Conservation (phyloP, 148 eudicot species). For the Rhododendron simsii region DNA sequence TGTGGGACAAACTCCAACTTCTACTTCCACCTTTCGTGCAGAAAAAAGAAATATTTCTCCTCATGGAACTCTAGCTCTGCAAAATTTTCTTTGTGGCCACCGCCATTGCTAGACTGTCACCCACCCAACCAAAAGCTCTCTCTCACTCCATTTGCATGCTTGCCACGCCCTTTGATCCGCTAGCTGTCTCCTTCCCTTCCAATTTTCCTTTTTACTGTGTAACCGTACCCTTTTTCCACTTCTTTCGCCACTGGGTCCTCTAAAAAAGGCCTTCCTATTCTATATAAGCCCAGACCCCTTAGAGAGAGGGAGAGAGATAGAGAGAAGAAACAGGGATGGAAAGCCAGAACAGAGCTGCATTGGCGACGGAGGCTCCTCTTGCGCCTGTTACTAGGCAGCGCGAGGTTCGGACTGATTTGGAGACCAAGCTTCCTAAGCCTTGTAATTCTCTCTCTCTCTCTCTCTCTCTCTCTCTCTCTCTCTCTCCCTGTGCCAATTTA, state of each 20-base stretch:
- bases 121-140: neutral
- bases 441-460: constrained; percentile 25
- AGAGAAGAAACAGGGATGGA: constrained; percentile 6
- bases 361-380: constrained; percentile 65
- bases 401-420: constrained; percentile 57
- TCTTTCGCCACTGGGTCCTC: neutral
- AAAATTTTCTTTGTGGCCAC: neutral
- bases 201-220: neutral
- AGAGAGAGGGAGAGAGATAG: neutral
- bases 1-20: too few relatives aligned
- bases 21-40: too few relatives aligned
- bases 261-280: neutral
- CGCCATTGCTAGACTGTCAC: neutral
- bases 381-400: constrained; percentile 55
- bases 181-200: neutral
- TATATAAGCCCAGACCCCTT: neutral
- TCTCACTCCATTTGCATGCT: neutral
- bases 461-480: neutral
- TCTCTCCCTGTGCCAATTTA: too few relatives aligned
- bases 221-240: neutral
- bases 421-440: constrained; percentile 73
- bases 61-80: neutral
- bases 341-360: constrained; percentile 25
- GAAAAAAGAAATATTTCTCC: too few relatives aligned
- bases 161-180: neutral